Conservation (phyloP, 2,329 filamentous ascomycete genomes). For the Colletotrichum lini region DNA sequence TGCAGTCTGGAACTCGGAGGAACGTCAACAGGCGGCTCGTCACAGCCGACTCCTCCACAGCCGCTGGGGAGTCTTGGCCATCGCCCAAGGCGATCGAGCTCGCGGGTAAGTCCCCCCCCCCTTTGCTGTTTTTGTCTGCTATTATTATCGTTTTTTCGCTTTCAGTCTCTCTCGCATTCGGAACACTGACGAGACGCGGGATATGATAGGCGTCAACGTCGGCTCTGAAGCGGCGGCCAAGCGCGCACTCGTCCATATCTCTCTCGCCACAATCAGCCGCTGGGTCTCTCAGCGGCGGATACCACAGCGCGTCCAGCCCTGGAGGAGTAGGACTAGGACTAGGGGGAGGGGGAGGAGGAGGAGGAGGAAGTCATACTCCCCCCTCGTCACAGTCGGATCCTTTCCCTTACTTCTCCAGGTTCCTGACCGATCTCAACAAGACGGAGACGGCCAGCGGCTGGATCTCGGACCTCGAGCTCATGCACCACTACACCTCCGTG, state of each 20-base stretch:
- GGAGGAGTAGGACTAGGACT: background rate
- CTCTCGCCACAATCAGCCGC: constrained; percentile 33
- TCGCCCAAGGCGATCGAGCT: constrained; percentile 25
- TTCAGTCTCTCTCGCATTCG: constrained; percentile 22
- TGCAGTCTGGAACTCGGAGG: constrained; percentile 48
- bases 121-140: background rate
- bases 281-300: constrained; percentile 27
- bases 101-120: constrained; percentile 19
- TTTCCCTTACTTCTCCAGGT: constrained; percentile 46
- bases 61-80: constrained; percentile 11
- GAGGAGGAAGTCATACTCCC: constrained; percentile 3
- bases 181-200: constrained; percentile 24
- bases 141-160: background rate
- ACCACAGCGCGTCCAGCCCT: constrained; percentile 20
- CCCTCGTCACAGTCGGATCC: constrained; percentile 33
- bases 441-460: constrained; percentile 46
- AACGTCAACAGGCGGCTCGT: constrained; percentile 17
- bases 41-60: constrained; percentile 13
- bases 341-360: background rate
- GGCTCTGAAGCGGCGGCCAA: constrained; percentile 29
- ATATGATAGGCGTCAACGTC: constrained; percentile 24
- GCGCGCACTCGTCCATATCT: constrained; percentile 33
- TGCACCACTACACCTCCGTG: constrained; percentile 53
- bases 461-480: constrained; percentile 54
- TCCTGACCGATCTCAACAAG: constrained; percentile 45